A percentile compares a stretch with the other conserved stretches of the same genome.
phyloP scores from a whole-genome alignment of 2,329 filamentous ascomycete species.

The Atkinsonella hypoxylon region DNA sequence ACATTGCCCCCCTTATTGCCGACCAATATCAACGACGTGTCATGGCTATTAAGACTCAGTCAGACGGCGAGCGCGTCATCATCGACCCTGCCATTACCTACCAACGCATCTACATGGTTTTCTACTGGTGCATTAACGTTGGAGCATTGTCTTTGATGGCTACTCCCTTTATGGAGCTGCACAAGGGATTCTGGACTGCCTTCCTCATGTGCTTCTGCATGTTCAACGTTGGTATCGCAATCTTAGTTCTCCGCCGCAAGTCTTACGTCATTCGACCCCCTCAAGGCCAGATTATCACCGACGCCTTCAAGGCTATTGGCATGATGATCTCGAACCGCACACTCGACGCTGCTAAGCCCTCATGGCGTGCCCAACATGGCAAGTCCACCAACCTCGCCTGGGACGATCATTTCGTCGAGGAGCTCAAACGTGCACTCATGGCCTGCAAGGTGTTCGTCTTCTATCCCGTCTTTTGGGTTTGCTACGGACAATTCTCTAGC shows the following conservation, averaged over 20 bases:
- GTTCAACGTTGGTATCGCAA: conserved; percentile 47
- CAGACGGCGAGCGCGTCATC: conserved; percentile 46
- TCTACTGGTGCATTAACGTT: conserved; percentile 63
- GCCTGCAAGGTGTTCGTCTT: conserved; percentile 62
- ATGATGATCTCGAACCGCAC: conserved; percentile 30
- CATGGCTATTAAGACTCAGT: conserved; percentile 37
- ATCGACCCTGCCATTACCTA: conserved; percentile 56
- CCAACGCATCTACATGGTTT: conserved; percentile 61
- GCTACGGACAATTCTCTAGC: conserved; percentile 55
- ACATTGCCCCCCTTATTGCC: conserved; percentile 45
- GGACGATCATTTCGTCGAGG: conserved; percentile 61
- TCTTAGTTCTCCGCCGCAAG: conserved; percentile 35
- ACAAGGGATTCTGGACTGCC: conserved; percentile 56
- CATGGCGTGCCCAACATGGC: conserved; percentile 43
- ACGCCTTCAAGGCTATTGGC: conserved; percentile 43
- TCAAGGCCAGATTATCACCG: conserved; percentile 51
- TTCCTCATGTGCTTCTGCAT: conserved; percentile 46
- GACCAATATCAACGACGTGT: conserved; percentile 49
- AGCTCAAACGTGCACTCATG: conserved; percentile 52
- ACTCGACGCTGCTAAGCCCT: conserved; percentile 52
- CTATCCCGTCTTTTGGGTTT: conserved; percentile 55
- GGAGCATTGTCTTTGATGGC: conserved; percentile 57
- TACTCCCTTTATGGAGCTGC: conserved; percentile 55
- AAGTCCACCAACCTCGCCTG: conserved; percentile 36
- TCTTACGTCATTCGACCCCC: conserved; percentile 39